Evolutionary conservation across 192 early-diverging fungal genomes (phyloP).

Genomic region (Coemansia sp.): DNA sequence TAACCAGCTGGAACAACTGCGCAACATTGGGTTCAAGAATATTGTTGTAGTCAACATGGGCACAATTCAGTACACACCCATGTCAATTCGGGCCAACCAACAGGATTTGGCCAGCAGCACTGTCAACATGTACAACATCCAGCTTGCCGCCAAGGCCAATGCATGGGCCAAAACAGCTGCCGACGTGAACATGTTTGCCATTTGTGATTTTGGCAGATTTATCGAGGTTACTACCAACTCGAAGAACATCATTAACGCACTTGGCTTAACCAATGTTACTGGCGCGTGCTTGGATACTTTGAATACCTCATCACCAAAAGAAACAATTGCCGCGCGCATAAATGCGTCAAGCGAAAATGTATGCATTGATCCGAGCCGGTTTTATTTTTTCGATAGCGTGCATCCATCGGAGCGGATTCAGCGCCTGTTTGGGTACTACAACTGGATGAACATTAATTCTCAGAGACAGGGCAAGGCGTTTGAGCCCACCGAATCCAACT

Average conservation of each 20-base stretch:
- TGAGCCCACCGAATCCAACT: slow-evolving; percentile 14
- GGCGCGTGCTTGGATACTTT: slow-evolving; percentile 13
- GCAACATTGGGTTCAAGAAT: slow-evolving; percentile 30
- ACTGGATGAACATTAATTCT: background rate
- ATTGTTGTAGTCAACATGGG: slow-evolving; percentile 32
- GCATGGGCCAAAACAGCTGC: slow-evolving; percentile 16
- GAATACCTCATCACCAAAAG: background rate
- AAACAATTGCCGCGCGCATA: slow-evolving; percentile 5
- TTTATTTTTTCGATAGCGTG: slow-evolving; percentile 29
- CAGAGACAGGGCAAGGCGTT: slow-evolving; percentile 4
- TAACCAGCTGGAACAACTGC: slow-evolving; percentile 29
- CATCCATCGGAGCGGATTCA: slow-evolving; percentile 38
- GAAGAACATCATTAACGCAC: slow-evolving; percentile 13
- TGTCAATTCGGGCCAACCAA: background rate
- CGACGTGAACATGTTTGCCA: slow-evolving; percentile 8
- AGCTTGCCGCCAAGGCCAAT: slow-evolving; percentile 17
- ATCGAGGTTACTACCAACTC: slow-evolving; percentile 18
- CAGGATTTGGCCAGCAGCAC: background rate
- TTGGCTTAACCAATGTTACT: slow-evolving; percentile 22
- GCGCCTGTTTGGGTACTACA: slow-evolving; percentile 35
- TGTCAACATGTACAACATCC: slow-evolving; percentile 13
- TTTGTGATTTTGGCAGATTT: slow-evolving; percentile 23
- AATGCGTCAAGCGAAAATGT: background rate
- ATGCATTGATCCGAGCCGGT: slow-evolving; percentile 19
- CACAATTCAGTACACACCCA: slow-evolving; percentile 37